Percentiles rank a stretch among this genome's conserved stretches.
Conservation (phyloP, 2,329 filamentous ascomycete species). For the Aphanoascus verrucosus region DNA sequence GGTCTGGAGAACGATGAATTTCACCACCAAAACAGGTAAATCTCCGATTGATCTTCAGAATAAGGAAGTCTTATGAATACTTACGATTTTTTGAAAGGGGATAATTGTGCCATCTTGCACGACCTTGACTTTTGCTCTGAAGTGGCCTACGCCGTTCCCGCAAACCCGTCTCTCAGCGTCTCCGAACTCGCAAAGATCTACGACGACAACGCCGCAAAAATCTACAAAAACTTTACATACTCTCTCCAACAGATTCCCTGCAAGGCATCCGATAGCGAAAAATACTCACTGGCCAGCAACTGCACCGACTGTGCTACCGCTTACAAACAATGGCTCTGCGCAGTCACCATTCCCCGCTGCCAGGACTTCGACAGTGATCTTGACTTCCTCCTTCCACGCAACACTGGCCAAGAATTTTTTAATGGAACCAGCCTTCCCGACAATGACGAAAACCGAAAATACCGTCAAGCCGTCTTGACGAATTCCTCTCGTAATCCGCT, state of each 20-base stretch:
- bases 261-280: conserved; percentile 59
- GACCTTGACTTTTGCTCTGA: conserved; percentile 82
- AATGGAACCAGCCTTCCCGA: conserved; percentile 43
- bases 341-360: conserved; percentile 84
- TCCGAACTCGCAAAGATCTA: conserved; percentile 59
- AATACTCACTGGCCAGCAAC: conserved; percentile 67
- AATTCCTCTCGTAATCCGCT: conserved; percentile 56
- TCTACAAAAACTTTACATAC: conserved; percentile 70
- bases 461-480: conserved; percentile 31
- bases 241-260: conserved; percentile 77
- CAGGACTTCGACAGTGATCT: conserved; percentile 60
- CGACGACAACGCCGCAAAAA: conserved; percentile 58
- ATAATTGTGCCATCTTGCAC: conserved; percentile 76
- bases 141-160: conserved; percentile 82
- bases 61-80: background rate
- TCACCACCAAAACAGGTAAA: conserved; percentile 65
- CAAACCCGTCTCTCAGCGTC: conserved; percentile 57
- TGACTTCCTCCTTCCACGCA: conserved; percentile 55
- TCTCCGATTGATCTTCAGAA: conserved; percentile 17
- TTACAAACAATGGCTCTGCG: conserved; percentile 93
- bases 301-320: conserved; percentile 67
- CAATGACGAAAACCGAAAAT: conserved; percentile 23
- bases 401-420: conserved; percentile 58
- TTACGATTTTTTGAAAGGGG: conserved; percentile 43
- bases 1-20: conserved; percentile 62